Base-by-base conservation (phyloP, 768 basidiomycete species). In the Russula emetica region DNA sequence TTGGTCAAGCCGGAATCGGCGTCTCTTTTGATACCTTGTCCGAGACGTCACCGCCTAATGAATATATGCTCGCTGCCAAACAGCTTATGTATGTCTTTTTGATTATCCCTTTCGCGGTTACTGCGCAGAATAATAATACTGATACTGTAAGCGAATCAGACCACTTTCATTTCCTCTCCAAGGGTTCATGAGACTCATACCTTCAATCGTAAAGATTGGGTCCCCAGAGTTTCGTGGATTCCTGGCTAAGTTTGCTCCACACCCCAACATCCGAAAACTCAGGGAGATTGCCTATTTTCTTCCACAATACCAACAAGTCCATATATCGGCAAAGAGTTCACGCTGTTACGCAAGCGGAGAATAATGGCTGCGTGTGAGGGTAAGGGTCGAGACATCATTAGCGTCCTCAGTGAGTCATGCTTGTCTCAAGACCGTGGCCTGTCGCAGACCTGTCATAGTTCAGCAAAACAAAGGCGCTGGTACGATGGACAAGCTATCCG, bases 1-100 rank as follows among this genome's bases (percentile, higher is more conserved):
- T 72, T 34, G 70, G 72, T 5, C 72, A 71, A 24, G 70, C 68
- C 5, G 71, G 67, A 6, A 62, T 71, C 4, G 71, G 71, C 4
- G 55, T 67, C 53, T 69, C 71, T 30, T 71, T 72, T 56, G 71
- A 72, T 49, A 64, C 63, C 18, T 61, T 72, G 8, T 63, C 63
- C 13, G 58, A 60, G n/a, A 53, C 52, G 5, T 52, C 55, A 3
- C 58, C 58, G 11, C 66, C 58, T 14, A 67, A 30, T 28, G 57
- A 49, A 32, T 64, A 67, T 30, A 60, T 67, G 58, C 47, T 55
- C 20, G 58, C 66, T 5, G 47, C 63, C 11, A 67, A 64, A 50
- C 63, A 65, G 13, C 62, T 71, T 55, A 70, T 69, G 70, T 71
- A 18, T 24, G 56, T 54, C 18, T 40, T 13, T 36, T 7, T 10